Percentiles rank a stretch among this genome's conserved stretches.
Evolutionary conservation across 2,329 filamentous ascomycete species (phyloP).

Genomic region (Colletotrichum sp.): DNA sequence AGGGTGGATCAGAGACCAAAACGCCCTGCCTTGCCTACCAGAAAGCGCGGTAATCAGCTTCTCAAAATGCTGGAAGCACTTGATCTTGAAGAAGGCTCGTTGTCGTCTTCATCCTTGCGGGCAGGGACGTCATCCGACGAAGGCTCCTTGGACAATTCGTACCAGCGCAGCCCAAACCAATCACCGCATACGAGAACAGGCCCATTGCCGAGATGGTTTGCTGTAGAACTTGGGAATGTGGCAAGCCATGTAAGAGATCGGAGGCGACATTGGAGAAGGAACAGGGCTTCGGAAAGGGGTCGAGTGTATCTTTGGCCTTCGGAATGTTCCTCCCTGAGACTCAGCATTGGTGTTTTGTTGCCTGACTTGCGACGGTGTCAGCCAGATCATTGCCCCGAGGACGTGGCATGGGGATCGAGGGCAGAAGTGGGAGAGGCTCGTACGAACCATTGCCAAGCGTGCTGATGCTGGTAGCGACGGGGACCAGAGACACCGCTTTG

Average conservation of each 20-base stretch:
- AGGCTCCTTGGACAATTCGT: neutral
- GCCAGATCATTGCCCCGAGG: neutral
- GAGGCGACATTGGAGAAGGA: neutral
- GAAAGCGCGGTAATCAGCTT: neutral
- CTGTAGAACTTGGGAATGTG: neutral
- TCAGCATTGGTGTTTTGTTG: neutral
- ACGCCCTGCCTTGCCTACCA: neutral
- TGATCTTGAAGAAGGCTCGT: neutral
- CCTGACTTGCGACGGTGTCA: neutral
- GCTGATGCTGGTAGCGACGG: too few species aligned
- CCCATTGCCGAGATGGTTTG: neutral
- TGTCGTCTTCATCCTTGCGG: neutral
- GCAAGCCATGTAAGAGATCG: neutral
- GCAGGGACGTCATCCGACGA: neutral
- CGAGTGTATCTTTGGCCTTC: neutral
- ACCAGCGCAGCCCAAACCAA: neutral
- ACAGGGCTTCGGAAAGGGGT: neutral
- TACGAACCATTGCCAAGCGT: too few species aligned
- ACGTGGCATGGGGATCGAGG: neutral
- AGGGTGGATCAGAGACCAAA: neutral
- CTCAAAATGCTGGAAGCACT: neutral
- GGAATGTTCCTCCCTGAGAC: neutral
- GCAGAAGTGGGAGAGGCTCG: too few species aligned
- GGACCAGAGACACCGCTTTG: too few species aligned
- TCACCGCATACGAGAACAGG: neutral